Evolutionary conservation across 148 eudicot species (phyloP), one percentile per base, ranked within the genome.

Genomic region (Polygonum aviculare): DNA sequence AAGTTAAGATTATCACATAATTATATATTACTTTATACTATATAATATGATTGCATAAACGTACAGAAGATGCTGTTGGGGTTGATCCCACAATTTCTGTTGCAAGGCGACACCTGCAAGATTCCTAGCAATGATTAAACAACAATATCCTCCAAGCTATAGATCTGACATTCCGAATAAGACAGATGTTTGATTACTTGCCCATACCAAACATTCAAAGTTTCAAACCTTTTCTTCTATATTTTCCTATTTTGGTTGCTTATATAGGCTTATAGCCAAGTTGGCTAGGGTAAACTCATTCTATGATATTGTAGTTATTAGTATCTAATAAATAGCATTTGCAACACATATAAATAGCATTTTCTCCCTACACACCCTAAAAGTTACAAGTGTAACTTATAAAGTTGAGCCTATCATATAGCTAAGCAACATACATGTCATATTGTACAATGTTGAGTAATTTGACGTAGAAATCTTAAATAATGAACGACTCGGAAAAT

Each of bases 31-130:
- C 33, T 7, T 60, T 12, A 57, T 33, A 8, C 0, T 63, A 63
- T 33, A 63, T 33, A 3, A 63, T 57, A 57, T 57, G 33, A 57
- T 57, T 19, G 12, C 33, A 57, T 19, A 22, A 21, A 57, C 59
- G 5, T 22, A 59, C 33, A 63, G 14, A 63, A 63, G 69, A 63
- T 63, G 39, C 18, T 63, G 69, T 63, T 63, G 69, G 69, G 12
- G 16, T 63, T 63, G 69, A 63, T 31, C 69, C 69, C 69, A 63
- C 69, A 39, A 63, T 63, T 63, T 63, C 69, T 63, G 40, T 63
- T 63, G 69, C 39, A 63, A 63, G 38, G 69, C 15, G 69, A 63
- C 69, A 63, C 69, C 69, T 63, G 69, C 69, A 63, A 63, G 69
- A 63, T 63, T 63, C 69, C 16, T 63, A 63, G 39, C 69, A 63